Evolutionary conservation across 495 filamentous ascomycete genomes (phyloP), one percentile per base, ranked within the genome.

Genomic region (Pyrenula massariospora): DNA sequence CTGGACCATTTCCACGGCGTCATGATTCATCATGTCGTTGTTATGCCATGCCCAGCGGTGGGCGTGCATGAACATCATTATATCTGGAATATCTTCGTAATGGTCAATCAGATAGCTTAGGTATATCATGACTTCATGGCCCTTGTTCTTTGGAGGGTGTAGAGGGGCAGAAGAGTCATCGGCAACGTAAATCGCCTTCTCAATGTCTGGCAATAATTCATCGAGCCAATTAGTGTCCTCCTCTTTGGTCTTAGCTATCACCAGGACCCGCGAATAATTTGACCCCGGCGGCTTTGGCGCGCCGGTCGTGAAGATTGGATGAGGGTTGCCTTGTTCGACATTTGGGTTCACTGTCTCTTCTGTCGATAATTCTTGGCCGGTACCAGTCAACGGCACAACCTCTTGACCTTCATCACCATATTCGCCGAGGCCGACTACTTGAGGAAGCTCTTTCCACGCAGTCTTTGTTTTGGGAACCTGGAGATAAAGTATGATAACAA

Each of bases 61-160:
- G 3, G 79, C 73, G 59, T 90, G 86, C 71, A 84, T 84, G 66
- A 90, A 86, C 50, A 87, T 77, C 19, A 79, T 65, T 59, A 88
- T 71, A 56, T 89, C 86, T 5, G 85, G 80, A 2, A 89, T 70
- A 2, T 74, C 57, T 55, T 87, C 77, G 68, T 89, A 91, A 66
- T 84, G 77, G 62, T 89, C 84, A 63, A 87, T 79, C 59, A 89
- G 77, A 60, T 84, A 89, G 52, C 77, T 84, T 54, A 88, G 70
- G 63, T 91, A 91, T 10, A 85, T 74, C 75, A 89, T 84, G 12
- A 84, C 87, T 65, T 91, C 87, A 60, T 89, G 81, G 11, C 87
- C 87, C 66, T 89, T 89, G 61, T 87, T 87, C 59, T 78, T 77
- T 0, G 83, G 84, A 1, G 85, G 81, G 63, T 86, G 84, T 2